Percentiles rank a stretch among this genome's conserved stretches.
phyloP scores from a whole-genome alignment of 768 basidiomycete genomes.

The Mrakia frigida region DNA sequence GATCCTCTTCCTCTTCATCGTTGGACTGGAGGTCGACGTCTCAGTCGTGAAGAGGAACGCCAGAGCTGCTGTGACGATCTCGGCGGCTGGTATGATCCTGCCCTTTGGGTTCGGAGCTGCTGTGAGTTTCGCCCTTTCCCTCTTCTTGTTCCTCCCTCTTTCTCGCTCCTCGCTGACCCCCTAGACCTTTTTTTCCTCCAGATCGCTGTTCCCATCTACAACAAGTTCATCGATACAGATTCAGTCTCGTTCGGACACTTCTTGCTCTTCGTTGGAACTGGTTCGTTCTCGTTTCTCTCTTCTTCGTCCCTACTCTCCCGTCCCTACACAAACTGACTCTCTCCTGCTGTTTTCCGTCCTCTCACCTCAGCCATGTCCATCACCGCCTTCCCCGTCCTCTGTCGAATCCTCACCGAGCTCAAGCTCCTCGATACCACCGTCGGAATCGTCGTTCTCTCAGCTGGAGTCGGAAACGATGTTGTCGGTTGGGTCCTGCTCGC shows the following conservation, averaged over 20 bases:
- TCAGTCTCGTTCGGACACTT: slow-evolving; percentile 71
- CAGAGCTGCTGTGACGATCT: slow-evolving; percentile 56
- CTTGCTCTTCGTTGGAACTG: slow-evolving; percentile 65
- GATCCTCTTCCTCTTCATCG: slow-evolving; percentile 72
- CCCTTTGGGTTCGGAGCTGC: slow-evolving; percentile 78
- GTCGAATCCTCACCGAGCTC: slow-evolving; percentile 75
- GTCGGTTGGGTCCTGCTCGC: slow-evolving; percentile 81
- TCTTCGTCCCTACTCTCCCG: neutral
- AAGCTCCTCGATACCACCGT: slow-evolving; percentile 78
- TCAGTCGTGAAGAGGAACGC: slow-evolving; percentile 62
- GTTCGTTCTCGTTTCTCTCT: neutral
- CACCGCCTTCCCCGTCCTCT: slow-evolving; percentile 71
- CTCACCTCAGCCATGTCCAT: slow-evolving; percentile 60
- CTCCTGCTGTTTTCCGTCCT: neutral
- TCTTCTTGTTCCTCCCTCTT: neutral
- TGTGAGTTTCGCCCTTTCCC: slow-evolving; percentile 38
- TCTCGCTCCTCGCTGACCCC: neutral
- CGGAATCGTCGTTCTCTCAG: slow-evolving; percentile 74
- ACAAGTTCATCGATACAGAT: slow-evolving; percentile 56
- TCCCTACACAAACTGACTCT: neutral
- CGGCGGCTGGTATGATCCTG: slow-evolving; percentile 62
- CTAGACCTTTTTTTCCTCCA: neutral
- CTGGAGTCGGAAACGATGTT: slow-evolving; percentile 69
- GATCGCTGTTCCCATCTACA: slow-evolving; percentile 63
- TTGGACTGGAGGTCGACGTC: slow-evolving; percentile 78